Evolutionary conservation across 192 early-diverging fungal genomes (phyloP).

Genomic region (Coemansia sp.): DNA sequence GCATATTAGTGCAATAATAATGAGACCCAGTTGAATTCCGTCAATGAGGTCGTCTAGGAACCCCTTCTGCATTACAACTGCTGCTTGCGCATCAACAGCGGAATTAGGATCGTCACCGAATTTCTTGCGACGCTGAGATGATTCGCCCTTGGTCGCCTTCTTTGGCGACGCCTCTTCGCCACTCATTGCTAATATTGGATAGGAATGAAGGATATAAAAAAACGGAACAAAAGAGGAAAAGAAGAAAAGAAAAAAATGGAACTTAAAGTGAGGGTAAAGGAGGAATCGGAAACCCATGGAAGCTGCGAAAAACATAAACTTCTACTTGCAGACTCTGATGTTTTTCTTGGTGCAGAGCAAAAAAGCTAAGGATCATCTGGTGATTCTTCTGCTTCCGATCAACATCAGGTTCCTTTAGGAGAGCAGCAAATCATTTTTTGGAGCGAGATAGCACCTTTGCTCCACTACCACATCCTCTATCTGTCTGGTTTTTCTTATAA

Average conservation of each 20-base stretch:
- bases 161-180: background rate
- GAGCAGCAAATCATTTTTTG: background rate
- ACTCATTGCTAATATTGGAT: slow-evolving; percentile 2
- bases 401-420: background rate
- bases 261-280: background rate
- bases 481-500: background rate
- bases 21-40: slow-evolving; percentile 41
- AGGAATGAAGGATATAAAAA: background rate
- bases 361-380: background rate
- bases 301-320: slow-evolving; percentile 1
- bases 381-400: background rate
- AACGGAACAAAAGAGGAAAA: background rate
- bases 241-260: slow-evolving; percentile 8
- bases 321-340: background rate
- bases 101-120: slow-evolving; percentile 33
- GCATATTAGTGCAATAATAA: slow-evolving; percentile 34
- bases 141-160: slow-evolving; percentile 9
- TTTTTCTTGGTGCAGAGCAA: background rate
- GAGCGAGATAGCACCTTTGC: background rate
- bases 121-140: slow-evolving; percentile 8
- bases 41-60: slow-evolving; percentile 53
- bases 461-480: background rate
- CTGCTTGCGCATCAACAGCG: slow-evolving; percentile 44
- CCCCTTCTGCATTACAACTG: slow-evolving; percentile 51
- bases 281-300: background rate